These are phyloP conservation scores for Batrachochytrium dendrobatidis DNA, from an alignment of 371 early-diverging fungal species.

Conservation along the genomic window DNA sequence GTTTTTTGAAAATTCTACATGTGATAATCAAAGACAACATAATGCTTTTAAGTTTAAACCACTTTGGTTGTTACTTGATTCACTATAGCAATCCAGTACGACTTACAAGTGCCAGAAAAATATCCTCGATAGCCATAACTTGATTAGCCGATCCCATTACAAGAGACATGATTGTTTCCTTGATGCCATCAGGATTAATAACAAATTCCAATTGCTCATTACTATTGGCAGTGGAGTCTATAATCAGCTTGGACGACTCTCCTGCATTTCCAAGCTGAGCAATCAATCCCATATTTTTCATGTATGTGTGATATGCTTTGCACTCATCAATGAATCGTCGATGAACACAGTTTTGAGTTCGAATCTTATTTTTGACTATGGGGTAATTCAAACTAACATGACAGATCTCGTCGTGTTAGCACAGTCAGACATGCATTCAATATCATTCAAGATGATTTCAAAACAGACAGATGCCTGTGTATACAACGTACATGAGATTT, in stretches of 20 bases:
- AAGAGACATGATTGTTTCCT: slow-evolving; percentile 16
- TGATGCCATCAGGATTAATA: slow-evolving; percentile 17
- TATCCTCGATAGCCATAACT: slow-evolving; percentile 20
- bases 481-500: slow-evolving; percentile 34
- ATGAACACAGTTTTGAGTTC: slow-evolving; percentile 32
- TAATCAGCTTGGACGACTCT: background rate
- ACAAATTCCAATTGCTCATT: background rate
- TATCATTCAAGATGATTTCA: too few relatives aligned
- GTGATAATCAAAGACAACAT: too few relatives aligned
- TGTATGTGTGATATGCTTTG: slow-evolving; percentile 13
- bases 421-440: slow-evolving; percentile 5
- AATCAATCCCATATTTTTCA: background rate
- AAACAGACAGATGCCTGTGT: slow-evolving; percentile 4
- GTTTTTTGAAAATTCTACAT: too few relatives aligned
- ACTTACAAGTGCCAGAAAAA: slow-evolving; percentile 28
- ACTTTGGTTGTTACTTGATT: background rate
- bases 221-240: background rate
- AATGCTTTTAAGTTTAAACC: background rate
- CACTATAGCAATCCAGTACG: background rate
- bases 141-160: slow-evolving; percentile 17
- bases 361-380: slow-evolving; percentile 31
- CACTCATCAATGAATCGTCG: slow-evolving; percentile 21
- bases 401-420: slow-evolving; percentile 15
- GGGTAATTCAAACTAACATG: background rate
- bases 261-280: background rate